Base-by-base conservation (phyloP, 2,329 filamentous ascomycete species). In the Fusarium drepaniforme region DNA sequence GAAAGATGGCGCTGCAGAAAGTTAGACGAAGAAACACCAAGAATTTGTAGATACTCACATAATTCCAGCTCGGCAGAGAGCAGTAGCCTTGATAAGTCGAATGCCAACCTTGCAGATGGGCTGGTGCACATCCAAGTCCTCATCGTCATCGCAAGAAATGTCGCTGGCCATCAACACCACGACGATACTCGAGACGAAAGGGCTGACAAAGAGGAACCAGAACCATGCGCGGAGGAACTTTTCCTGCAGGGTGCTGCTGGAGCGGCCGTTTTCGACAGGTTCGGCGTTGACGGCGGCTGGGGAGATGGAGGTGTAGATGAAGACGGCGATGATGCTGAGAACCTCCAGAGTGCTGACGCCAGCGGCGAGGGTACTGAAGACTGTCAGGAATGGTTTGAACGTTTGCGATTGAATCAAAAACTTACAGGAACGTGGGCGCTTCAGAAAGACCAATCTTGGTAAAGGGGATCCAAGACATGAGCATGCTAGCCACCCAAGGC, bases 391-490 rank as follows among this genome's bases (percentile, higher is more conserved):
- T 7, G 15, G 18, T 18, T 12, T 16, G 8, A 1, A 9, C 5
- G 15, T 49, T 16, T 49, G 44, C 23, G 44, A 4, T 46, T 51
- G 25, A 33, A 33, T 33, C 21, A 15, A 35, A 18, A 8, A 57
- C 73, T 40, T 46, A 73, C 73, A 75, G 62, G 16, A 75, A 75
- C 38, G 58, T 61, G 23, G 73, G 73, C 8, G 72, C 66, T 25
- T 75, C 38, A 13, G 21, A 30, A 5, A 75, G 15, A 16, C 63
- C 46, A 18, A 75, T 75, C 28, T 67, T 73, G 56, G 59, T 70
- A 11, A 75, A 73, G 15, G 73, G 73, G 30, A 75, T 49, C 70
- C 73, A 75, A 4, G 73, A 75, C 58, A 75, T 67, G 3, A 75
- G 44, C 73, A 75, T 75, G 13, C 72, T 40, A 13, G 46, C 58